Base-by-base conservation (phyloP, 345 rosid genomes). In the Bruguiera sexangula region DNA sequence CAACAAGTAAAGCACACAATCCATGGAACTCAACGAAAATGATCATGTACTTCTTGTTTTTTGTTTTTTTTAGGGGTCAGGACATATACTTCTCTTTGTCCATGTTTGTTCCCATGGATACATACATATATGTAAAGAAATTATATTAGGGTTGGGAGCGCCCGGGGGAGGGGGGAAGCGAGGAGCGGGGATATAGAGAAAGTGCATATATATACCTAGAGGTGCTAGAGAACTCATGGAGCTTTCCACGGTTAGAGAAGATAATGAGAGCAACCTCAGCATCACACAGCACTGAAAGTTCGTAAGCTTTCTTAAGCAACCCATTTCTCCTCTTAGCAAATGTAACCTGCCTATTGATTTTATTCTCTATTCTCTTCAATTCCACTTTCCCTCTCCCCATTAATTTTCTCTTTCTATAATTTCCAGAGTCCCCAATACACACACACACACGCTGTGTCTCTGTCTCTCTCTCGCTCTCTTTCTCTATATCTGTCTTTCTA, bases 301-400 rank as follows among this genome's bases (percentile, higher is more conserved):
- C 90, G 79, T 82, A 84, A 24, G 90, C 90, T 72, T 86, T 86
- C 75, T 86, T 86, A 63, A 86, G 87, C 43, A 86, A 80, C 13
- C 90, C 90, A 78, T 86, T 86, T 81, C 90, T 84, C 70, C 90
- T 86, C 87, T 86, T 86, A 4, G 87, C 81, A 77, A 86, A 86
- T 0, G 90, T 86, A 37, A 86, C 90, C 26, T 86, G 90, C 78
- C 87, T 84, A 78, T 86, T 86, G 52, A 84, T 82, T 81, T 86
- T 84, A 79, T 86, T 86, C 79, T 86, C 90, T 75, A 86, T 84
- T 58, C 86, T 84, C 79, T 86, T 86, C 77, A 86, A 70, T 80
- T 84, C 86, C 48, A 86, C 90, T 78, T 72, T 86, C 59, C 90
- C 90, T 73, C 90, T 86, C 21, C 90, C 90, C 90, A 86, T 85